Evolutionary conservation across 2,329 filamentous ascomycete genomes (phyloP).

Genomic region (Colletotrichum tropicicola): DNA sequence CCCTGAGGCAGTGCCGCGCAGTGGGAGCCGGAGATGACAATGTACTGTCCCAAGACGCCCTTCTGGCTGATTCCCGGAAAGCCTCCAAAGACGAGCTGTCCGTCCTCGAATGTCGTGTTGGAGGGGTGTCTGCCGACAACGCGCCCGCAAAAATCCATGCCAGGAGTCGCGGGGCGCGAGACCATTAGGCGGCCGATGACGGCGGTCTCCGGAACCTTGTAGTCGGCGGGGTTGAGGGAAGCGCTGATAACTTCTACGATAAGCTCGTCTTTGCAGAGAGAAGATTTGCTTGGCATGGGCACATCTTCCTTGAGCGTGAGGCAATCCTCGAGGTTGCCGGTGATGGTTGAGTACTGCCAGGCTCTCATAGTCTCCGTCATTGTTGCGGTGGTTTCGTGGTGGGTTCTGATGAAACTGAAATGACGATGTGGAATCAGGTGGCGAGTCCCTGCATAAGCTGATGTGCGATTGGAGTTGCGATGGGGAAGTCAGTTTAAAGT

Average conservation of each 20-base stretch:
- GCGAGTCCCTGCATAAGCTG: background rate
- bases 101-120: conserved; percentile 14
- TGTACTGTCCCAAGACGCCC: conserved; percentile 33
- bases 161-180: conserved; percentile 50
- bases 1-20: conserved; percentile 25
- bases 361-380: conserved; percentile 11
- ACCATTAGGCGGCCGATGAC: conserved; percentile 41
- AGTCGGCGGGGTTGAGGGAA: conserved; percentile 58
- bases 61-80: conserved; percentile 8
- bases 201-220: conserved; percentile 52
- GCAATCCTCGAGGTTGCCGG: conserved; percentile 8
- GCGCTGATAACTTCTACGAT: conserved; percentile 53
- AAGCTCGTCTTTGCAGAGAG: conserved; percentile 38
- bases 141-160: conserved; percentile 60
- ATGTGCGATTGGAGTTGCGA: too few relatives aligned
- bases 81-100: conserved; percentile 34
- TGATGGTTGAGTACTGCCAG: conserved; percentile 16
- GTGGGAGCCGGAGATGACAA: conserved; percentile 15
- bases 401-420: background rate
- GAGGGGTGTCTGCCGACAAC: conserved; percentile 43
- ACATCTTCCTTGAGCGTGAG: background rate
- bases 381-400: background rate
- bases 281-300: background rate
- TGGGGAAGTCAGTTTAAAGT: too few relatives aligned
- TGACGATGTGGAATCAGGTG: background rate